Evolutionary conservation across 2,329 filamentous ascomycete species (phyloP), one percentile per base, ranked within the genome.

Genomic region (Magnaporthiopsis poae): DNA sequence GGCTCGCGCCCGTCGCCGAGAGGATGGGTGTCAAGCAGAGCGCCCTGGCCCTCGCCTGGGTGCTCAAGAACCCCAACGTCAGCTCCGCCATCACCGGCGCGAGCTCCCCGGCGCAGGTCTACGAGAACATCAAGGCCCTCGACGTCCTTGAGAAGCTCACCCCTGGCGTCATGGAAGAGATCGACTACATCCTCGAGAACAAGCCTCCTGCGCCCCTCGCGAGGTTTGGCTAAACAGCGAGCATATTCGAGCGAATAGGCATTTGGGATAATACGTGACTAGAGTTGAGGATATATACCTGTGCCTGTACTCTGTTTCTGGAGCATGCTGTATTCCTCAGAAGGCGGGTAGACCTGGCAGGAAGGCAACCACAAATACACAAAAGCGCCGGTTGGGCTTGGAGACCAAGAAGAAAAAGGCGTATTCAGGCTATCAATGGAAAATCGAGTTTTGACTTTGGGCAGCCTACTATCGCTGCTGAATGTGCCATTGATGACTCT

Each of bases 61-160:
- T 86, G 18, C 77, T 88, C 63, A 84, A 81, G 73, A 88, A 88
- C 73, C 80, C 81, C 69, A 83, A 86, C 67, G 82, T 88, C 63
- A 86, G 83, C 73, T 83, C 81, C 21, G 86, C 84, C 61, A 88
- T 88, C 70, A 87, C 83, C 0, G 86, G 86, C 7, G 86, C 86
- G 11, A 87, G 83, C 75, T 81, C 77, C 66, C 77, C 81, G 3
- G 80, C 82, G 73, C 86, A 88, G 78, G 79, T 88, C 61, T 83
- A 83, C 66, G 85, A 88, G 75, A 87, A 86, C 71, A 76, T 85
- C 63, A 77, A 78, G 72, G 84, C 86, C 2, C 69, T 88, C 13
- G 77, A 74, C 18, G 78, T 79, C 2, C 77, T 85, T 62, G 81
- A 85, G 66, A 83, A 83, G 76, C 74, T 88, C 71, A 88, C 85